A percentile compares a stretch with the other conserved stretches of the same genome.
Conservation (phyloP, 164 flowering plant species). For the Piper betle region DNA sequence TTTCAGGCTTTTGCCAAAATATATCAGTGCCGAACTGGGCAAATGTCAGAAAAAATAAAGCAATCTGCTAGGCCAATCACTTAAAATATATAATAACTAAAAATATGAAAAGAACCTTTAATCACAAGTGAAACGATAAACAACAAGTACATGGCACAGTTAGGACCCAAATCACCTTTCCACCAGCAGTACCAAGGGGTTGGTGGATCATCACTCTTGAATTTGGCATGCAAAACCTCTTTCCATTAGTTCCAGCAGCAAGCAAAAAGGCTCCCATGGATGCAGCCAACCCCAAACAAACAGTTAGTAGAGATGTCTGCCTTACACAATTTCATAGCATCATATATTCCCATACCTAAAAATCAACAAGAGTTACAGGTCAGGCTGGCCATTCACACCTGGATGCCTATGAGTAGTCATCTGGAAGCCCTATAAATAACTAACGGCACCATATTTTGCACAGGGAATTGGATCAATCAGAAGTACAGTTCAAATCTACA, state of each 20-base stretch:
- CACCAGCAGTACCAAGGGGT: constrained; percentile 68
- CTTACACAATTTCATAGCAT: constrained; percentile 91
- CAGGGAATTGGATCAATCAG: no score
- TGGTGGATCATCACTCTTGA: constrained; percentile 92
- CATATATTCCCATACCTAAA: constrained; percentile 96
- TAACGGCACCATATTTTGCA: no score
- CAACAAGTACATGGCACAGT: no score
- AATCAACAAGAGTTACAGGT: constrained; percentile 3
- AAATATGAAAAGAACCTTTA: no score
- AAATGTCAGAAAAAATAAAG: no score
- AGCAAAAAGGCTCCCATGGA: constrained; percentile 96
- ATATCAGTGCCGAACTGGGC: no score
- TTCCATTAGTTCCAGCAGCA: constrained; percentile 88
- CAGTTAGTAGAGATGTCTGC: constrained; percentile 94
- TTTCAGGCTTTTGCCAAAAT: no score
- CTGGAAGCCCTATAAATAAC: no score
- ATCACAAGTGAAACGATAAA: not conserved
- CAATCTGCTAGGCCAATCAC: no score
- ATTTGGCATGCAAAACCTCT: constrained; percentile 95
- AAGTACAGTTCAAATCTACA: no score
- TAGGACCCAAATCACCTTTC: constrained; percentile 53
- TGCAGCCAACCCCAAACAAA: constrained; percentile 90
- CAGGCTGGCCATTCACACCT: not conserved
- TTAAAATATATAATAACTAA: no score
- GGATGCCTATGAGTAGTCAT: no score